Evolutionary conservation across 2,329 filamentous ascomycete species (phyloP), one percentile per base, ranked within the genome.

Genomic region (Cryphonectria naterciae): DNA sequence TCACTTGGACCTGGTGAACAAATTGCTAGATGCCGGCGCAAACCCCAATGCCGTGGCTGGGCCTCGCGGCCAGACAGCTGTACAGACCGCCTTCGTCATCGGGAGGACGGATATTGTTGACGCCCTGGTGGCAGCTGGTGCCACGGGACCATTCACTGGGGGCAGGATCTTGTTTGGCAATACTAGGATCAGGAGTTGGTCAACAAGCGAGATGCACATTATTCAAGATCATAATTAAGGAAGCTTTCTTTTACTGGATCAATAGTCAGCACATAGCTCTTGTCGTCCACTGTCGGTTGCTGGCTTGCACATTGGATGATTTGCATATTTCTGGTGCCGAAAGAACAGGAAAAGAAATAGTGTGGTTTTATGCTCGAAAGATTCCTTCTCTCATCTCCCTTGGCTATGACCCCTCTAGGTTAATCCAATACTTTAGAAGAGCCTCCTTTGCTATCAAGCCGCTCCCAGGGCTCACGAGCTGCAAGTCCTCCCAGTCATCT

Each of bases 21-120:
- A 35, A 6, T 68, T 76, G 52, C 58, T 76, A 6, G 70, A 62
- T 17, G 72, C 71, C 1, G 73, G 73, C 2, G 75, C 74, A 4
- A 56, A 73, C 17, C 19, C 41, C 2, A 68, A 73, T 41, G 37
- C 39, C 6, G 13, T 39, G 0, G 69, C 70, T 15, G 68, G 68
- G n/a, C 46, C 39, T 32, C 70, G 70, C 13, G 46, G 68, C 7
- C 70, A 71, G 68, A 74, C 70, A 13, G 69, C 74, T 1, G 25
- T 70, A 28, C 73, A 75, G 39, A 69, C 65, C 62, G 72, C 72
- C 5, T 39, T 67, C 25, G 62, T 61, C 10, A 58, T 65, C n/a
- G 70, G 72, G 19, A 39, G 46, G 25, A 68, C 11, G 41, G 46
- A 68, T 13, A 52, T 68, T 52, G 66, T 60, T 8, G 28, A 68